Base-by-base conservation (phyloP, 2,329 filamentous ascomycete genomes). In the Cyphellophora europaea region DNA sequence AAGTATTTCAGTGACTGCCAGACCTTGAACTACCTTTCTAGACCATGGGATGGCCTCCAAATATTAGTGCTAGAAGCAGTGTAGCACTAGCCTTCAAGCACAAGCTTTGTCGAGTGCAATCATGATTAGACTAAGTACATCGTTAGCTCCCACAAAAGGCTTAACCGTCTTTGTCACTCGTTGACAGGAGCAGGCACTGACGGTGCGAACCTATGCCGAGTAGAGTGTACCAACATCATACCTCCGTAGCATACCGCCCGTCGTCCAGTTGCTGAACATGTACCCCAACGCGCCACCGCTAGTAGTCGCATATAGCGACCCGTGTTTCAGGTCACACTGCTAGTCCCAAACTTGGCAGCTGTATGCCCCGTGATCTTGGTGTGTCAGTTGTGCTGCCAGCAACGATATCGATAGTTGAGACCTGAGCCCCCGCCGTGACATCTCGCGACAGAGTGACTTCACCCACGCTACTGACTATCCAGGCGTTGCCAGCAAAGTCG, bases 401-500 rank as follows among this genome's bases (percentile, higher is more conserved):
- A 19, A 36, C 33, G 28, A 35, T 27, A 5, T 27, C 5, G n/a
- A 27, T 27, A 11, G 32, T 13, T 5, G 18, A 6, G 5, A 16
- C 10, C 5, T n/a, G 4, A n/a, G 31, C 14, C 10, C 19, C 16
- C 3, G 32, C 12, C 5, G 19, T 4, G 3, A 35, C 17, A 27
- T 35, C 32, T 5, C 13, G 18, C 12, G 14, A 13, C 12, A 27
- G n/a, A 8, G 32, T 21, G n/a, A 27, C 19, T 16, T 30, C 10
- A 11, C 28, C 28, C 16, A 11, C n/a, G 28, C 28, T 14, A 30
- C n/a, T 12, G 28, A 30, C 28, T 11, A 30, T 16, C n/a, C n/a
- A 41, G 8, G 32, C 15, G 19, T 33, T 33, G 23, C 38, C 38
- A 15, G 30, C 30, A 23, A 41, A 41, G 29, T 41, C 38, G 25